phyloP scores from a whole-genome alignment of 2,329 filamentous ascomycete species.

The Coniella vitis region DNA sequence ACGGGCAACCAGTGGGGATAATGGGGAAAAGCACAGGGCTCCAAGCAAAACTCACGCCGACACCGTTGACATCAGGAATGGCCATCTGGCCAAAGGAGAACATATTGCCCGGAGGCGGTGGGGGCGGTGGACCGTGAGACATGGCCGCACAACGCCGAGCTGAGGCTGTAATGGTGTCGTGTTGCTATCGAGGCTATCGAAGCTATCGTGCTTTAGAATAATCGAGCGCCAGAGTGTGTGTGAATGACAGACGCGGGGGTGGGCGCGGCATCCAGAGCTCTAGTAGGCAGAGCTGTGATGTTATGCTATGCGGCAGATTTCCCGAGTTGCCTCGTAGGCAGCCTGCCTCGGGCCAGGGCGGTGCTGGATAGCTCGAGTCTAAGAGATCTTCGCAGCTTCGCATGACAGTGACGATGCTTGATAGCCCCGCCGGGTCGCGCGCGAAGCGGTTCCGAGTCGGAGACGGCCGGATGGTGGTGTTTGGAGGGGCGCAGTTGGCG shows the following conservation, averaged over 20 bases:
- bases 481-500: too few species aligned
- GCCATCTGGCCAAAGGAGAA: slow-evolving; percentile 15
- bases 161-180: not conserved
- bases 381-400: not conserved
- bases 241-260: slow-evolving; percentile 3
- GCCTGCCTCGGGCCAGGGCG: not conserved
- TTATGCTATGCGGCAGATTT: not conserved
- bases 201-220: not conserved
- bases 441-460: not conserved
- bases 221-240: not conserved
- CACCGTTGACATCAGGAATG: slow-evolving; percentile 13
- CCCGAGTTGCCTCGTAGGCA: not conserved
- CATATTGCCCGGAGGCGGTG: slow-evolving; percentile 14
- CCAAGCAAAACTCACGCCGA: slow-evolving; percentile 9
- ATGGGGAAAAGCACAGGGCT: not conserved
- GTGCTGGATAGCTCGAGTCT: slow-evolving; percentile 2
- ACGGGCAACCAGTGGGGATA: not conserved
- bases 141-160: slow-evolving; percentile 9
- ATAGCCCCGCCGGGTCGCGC: not conserved
- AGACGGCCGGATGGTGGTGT: not conserved
- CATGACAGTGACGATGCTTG: slow-evolving; percentile 2
- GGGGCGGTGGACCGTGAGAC: slow-evolving; percentile 17
- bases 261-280: slow-evolving; percentile 6
- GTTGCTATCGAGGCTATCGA: not conserved
- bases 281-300: not conserved